phyloP scores from a whole-genome alignment of 1,284 basidiomycete species.

The Rugosomyces carneus region DNA sequence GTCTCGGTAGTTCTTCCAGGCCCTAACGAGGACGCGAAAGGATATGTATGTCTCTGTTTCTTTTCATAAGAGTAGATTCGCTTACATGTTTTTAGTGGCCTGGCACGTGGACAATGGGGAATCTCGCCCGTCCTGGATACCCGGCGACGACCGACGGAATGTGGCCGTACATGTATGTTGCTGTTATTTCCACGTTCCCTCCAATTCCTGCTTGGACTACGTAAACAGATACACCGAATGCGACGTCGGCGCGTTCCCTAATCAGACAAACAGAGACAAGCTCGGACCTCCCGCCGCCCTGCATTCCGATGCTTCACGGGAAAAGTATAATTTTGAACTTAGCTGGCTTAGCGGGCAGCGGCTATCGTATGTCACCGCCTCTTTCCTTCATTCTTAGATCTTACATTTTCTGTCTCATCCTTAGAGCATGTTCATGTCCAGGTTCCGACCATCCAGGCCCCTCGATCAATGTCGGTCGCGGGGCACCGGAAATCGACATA shows the following conservation, averaged over 20 bases:
- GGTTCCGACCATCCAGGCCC: slow-evolving; percentile 84
- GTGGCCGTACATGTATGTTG: no score
- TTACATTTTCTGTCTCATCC: no score
- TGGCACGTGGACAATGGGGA: slow-evolving; percentile 80
- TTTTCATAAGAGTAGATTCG: no score
- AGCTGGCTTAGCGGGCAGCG: slow-evolving; percentile 76
- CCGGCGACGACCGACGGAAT: slow-evolving; percentile 56
- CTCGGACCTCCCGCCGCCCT: slow-evolving; percentile 48
- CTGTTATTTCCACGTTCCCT: no score
- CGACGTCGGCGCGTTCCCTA: slow-evolving; percentile 81
- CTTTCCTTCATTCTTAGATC: no score
- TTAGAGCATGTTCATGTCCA: slow-evolving; percentile 82
- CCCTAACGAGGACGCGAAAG: no score
- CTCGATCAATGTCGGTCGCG: slow-evolving; percentile 63
- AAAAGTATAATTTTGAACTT: slow-evolving; percentile 39
- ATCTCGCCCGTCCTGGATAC: slow-evolving; percentile 66
- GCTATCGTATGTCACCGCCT: no score
- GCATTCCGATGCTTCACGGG: slow-evolving; percentile 37
- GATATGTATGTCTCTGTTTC: no score
- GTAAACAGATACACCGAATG: slow-evolving; percentile 77
- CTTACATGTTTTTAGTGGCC: no score
- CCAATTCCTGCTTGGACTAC: no score
- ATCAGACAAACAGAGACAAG: slow-evolving; percentile 56
- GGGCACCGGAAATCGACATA: slow-evolving; percentile 84
- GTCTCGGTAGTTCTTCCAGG: slow-evolving; percentile 77